Conservation (phyloP, 1,284 basidiomycete genomes). For the Fomes fomentarius region DNA sequence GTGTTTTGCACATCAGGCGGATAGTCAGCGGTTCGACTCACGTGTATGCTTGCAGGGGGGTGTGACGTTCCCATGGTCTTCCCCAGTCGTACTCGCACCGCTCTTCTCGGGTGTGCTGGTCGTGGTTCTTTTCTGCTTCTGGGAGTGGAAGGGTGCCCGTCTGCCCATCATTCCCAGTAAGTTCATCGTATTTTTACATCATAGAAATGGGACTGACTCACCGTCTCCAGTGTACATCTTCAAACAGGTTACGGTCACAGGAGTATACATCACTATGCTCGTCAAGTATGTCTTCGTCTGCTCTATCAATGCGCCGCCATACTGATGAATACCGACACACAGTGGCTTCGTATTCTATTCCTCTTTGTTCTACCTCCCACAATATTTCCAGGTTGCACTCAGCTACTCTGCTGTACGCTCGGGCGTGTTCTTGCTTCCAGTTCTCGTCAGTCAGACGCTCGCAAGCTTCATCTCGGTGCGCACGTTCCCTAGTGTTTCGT, state of each 20-base stretch:
- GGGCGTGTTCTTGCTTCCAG: conserved; percentile 67
- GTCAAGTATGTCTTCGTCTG: conserved; percentile 48
- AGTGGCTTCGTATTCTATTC: conserved; percentile 65
- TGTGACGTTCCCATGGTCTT: conserved; percentile 69
- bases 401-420: conserved; percentile 64
- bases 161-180: conserved; percentile 72
- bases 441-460: conserved; percentile 65
- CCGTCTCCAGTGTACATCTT: conserved; percentile 84
- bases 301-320: no score
- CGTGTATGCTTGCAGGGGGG: conserved; percentile 51
- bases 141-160: conserved; percentile 72
- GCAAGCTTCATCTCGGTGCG: conserved; percentile 58
- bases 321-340: no score
- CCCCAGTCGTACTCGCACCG: conserved; percentile 63
- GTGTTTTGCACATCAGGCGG: neutral
- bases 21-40: neutral
- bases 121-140: conserved; percentile 62
- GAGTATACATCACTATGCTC: conserved; percentile 71
- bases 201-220: no score
- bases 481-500: neutral
- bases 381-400: conserved; percentile 75
- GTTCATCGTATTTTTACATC: conserved; percentile 21
- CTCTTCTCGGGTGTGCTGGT: conserved; percentile 60
- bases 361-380: conserved; percentile 68
- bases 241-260: conserved; percentile 67